phyloP scores from a whole-genome alignment of 129 eudicot genomes.

The Ambrosia artemisiifolia region DNA sequence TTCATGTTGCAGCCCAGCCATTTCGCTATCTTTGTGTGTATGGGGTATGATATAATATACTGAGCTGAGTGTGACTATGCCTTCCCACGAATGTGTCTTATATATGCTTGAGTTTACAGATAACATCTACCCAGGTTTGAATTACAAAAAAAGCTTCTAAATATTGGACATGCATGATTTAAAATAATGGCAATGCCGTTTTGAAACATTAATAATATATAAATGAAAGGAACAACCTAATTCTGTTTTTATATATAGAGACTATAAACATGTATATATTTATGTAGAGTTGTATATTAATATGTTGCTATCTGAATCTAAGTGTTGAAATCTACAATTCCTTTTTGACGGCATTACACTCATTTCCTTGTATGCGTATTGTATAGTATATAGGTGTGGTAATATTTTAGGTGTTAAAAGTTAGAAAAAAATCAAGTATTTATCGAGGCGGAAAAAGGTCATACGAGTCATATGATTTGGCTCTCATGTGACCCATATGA shows the following conservation, averaged over 20 bases:
- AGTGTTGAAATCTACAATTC: no score
- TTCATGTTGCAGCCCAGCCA: slow-evolving; percentile 45
- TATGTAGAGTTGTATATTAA: no score
- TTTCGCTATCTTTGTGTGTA: slow-evolving; percentile 19
- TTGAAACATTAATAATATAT: neutral
- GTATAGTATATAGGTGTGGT: no score
- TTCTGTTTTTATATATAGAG: neutral
- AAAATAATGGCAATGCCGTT: slow-evolving; percentile 17
- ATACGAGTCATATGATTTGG: no score
- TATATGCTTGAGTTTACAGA: slow-evolving; percentile 8
- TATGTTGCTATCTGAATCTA: no score
- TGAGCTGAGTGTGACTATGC: neutral
- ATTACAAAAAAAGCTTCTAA: neutral
- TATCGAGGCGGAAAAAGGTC: no score
- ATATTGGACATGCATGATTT: slow-evolving; percentile 8
- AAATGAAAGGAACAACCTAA: neutral
- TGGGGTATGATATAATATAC: neutral
- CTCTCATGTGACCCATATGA: no score
- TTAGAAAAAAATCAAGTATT: no score
- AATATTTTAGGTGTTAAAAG: no score
- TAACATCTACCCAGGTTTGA: slow-evolving; percentile 1
- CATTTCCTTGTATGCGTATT: no score
- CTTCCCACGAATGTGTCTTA: neutral
- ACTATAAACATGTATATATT: no score
- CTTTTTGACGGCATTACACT: no score